phyloP scores from a whole-genome alignment of 768 basidiomycete species.

The Erythrobasidium yunnanense region DNA sequence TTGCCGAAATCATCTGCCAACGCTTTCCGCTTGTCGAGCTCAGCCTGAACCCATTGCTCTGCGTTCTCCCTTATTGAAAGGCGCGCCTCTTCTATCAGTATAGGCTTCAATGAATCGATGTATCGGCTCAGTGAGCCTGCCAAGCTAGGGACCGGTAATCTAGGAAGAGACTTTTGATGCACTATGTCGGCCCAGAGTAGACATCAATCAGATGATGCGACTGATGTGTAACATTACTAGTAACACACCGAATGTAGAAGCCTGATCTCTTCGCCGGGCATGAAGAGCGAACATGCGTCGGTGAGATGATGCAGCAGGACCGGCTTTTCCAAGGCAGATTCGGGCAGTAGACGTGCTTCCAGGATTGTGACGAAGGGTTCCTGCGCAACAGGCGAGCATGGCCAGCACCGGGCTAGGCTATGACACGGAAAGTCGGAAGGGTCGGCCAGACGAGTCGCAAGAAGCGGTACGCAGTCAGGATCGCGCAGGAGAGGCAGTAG shows the following conservation, averaged over 20 bases:
- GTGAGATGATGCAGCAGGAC: too few relatives aligned
- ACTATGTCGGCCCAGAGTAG: not conserved
- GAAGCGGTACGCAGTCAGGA: too few relatives aligned
- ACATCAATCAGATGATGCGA: not conserved
- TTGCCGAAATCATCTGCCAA: slow-evolving; percentile 60
- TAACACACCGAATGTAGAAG: slow-evolving; percentile 39
- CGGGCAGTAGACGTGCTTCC: too few relatives aligned
- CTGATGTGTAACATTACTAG: not conserved
- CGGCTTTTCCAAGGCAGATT: too few relatives aligned
- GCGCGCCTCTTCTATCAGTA: slow-evolving; percentile 63
- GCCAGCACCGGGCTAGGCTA: too few relatives aligned
- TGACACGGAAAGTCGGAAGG: too few relatives aligned
- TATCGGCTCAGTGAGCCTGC: slow-evolving; percentile 65
- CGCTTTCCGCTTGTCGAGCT: slow-evolving; percentile 50
- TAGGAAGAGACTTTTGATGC: slow-evolving; percentile 47
- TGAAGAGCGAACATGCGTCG: slow-evolving; percentile 40
- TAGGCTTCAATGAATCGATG: slow-evolving; percentile 62
- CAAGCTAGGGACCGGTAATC: slow-evolving; percentile 73
- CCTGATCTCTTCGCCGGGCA: slow-evolving; percentile 33
- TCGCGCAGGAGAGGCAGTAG: too few relatives aligned
- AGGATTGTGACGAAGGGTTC: too few relatives aligned
- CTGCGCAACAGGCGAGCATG: too few relatives aligned
- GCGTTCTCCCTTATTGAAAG: slow-evolving; percentile 41
- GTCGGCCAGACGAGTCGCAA: too few relatives aligned
- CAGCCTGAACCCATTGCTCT: slow-evolving; percentile 48